These are phyloP conservation scores for Lactifluus pinguis DNA, from an alignment of 768 basidiomycete genomes.

Conservation along the genomic window DNA sequence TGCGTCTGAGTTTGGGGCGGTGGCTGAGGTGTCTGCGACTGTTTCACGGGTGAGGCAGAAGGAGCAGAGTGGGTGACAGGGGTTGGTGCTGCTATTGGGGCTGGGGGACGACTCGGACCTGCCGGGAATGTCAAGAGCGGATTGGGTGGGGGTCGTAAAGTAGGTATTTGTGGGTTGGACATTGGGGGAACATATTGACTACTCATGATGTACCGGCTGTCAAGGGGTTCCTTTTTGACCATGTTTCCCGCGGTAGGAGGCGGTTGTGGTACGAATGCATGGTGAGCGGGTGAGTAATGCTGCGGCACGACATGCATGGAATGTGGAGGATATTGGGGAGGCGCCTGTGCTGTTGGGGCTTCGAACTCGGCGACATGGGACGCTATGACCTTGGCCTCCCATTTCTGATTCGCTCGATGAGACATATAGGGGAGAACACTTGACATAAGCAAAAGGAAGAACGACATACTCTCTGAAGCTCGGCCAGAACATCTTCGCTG, in stretches of 20 bases:
- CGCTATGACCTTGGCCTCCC: conserved; percentile 91
- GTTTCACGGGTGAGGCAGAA: conserved; percentile 19
- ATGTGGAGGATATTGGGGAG: conserved; percentile 47
- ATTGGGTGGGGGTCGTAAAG: conserved; percentile 20
- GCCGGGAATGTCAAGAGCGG: conserved; percentile 14
- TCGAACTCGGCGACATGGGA: conserved; percentile 95
- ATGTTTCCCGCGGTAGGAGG: conserved; percentile 37
- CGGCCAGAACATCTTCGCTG: conserved; percentile 75
- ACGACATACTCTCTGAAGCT: conserved; percentile 76
- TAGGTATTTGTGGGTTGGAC: conserved; percentile 54
- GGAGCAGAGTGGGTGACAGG: conserved; percentile 35
- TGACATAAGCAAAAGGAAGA: conserved; percentile 11
- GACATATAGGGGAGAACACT: conserved; percentile 15
- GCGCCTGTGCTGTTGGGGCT: conserved; percentile 35
- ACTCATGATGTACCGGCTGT: conserved; percentile 56
- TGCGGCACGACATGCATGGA: conserved; percentile 40
- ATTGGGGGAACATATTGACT: conserved; percentile 50
- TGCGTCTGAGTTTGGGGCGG: conserved; percentile 11
- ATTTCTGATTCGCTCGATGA: conserved; percentile 53
- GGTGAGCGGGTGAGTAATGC: conserved; percentile 29
- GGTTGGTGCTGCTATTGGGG: conserved; percentile 37
- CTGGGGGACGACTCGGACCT: conserved; percentile 32
- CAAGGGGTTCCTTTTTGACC: conserved; percentile 69
- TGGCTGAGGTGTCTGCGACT: conserved; percentile 14
- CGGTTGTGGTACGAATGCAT: conserved; percentile 22